Conservation (phyloP, 2,329 filamentous ascomycete genomes). For the Alternaria panax region DNA sequence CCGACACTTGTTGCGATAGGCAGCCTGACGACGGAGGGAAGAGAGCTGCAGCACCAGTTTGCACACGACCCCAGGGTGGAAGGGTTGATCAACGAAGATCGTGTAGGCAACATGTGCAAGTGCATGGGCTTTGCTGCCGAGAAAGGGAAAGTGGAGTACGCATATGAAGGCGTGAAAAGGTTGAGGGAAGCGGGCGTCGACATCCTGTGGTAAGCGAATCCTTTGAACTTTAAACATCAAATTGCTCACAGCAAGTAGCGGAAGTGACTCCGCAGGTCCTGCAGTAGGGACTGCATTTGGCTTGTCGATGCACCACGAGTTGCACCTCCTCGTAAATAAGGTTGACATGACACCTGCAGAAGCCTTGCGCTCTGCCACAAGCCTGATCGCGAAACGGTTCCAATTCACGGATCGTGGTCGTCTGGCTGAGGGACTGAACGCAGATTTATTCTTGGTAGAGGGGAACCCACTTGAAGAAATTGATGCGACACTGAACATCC, state of each 20-base stretch:
- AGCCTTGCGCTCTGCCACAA: slow-evolving; percentile 53
- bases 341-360: slow-evolving; percentile 54
- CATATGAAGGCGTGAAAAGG: slow-evolving; percentile 52
- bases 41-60: slow-evolving; percentile 49
- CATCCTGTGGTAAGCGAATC: slow-evolving; percentile 47
- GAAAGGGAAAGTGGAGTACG: slow-evolving; percentile 48
- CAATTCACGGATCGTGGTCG: slow-evolving; percentile 52
- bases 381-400: slow-evolving; percentile 51
- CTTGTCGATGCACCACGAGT: slow-evolving; percentile 53
- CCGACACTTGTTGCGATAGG: slow-evolving; percentile 53
- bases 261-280: slow-evolving; percentile 54
- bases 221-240: background rate
- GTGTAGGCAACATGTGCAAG: slow-evolving; percentile 48
- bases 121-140: slow-evolving; percentile 52
- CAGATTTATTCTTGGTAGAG: slow-evolving; percentile 55
- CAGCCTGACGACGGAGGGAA: slow-evolving; percentile 52
- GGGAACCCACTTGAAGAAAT: slow-evolving; percentile 55
- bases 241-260: slow-evolving; percentile 36
- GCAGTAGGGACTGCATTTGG: slow-evolving; percentile 56
- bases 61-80: slow-evolving; percentile 51
- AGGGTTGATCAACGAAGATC: slow-evolving; percentile 44
- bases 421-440: slow-evolving; percentile 51
- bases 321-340: slow-evolving; percentile 52
- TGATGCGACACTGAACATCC: slow-evolving; percentile 51
- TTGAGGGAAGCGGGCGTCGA: slow-evolving; percentile 52